Evolutionary conservation across 2,329 filamentous ascomycete genomes (phyloP).

Genomic region (Thelonectria rubi): DNA sequence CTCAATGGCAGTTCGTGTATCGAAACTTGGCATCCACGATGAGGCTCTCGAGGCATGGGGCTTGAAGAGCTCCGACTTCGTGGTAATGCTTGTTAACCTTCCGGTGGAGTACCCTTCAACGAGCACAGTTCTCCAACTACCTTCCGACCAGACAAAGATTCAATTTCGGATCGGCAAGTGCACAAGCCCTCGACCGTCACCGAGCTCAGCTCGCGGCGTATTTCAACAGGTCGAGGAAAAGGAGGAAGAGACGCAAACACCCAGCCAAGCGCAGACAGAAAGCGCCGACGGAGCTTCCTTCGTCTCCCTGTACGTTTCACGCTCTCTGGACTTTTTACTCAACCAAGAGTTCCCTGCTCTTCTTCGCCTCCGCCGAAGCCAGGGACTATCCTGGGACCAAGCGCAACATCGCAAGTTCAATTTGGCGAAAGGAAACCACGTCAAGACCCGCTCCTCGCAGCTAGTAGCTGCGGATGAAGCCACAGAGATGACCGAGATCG

Average conservation of each 20-base stretch:
- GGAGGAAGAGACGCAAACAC: background rate
- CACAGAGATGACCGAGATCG: background rate
- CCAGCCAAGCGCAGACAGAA: conserved; percentile 21
- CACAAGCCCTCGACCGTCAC: conserved; percentile 74
- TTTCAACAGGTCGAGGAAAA: conserved; percentile 25
- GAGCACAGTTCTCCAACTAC: conserved; percentile 60
- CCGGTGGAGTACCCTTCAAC: conserved; percentile 68
- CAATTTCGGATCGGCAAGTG: conserved; percentile 76
- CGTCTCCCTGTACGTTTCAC: conserved; percentile 72
- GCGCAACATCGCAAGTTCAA: conserved; percentile 32
- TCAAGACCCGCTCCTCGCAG: background rate
- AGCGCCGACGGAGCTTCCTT: conserved; percentile 25
- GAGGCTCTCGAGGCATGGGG: conserved; percentile 83
- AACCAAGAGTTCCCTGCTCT: conserved; percentile 70
- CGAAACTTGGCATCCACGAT: conserved; percentile 76
- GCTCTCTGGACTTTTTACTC: conserved; percentile 69
- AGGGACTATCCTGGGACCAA: conserved; percentile 68
- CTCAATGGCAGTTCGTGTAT: conserved; percentile 73
- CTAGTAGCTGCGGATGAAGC: background rate
- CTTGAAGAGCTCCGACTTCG: conserved; percentile 70
- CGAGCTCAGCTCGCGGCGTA: conserved; percentile 57
- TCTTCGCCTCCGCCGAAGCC: conserved; percentile 64
- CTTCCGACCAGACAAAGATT: conserved; percentile 44
- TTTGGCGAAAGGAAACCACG: conserved; percentile 21
- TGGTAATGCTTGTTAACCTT: conserved; percentile 77